A percentile compares a stretch with the other conserved stretches of the same genome.
phyloP scores from a whole-genome alignment of 768 basidiomycete species.

The Leccinum barrowsii region DNA sequence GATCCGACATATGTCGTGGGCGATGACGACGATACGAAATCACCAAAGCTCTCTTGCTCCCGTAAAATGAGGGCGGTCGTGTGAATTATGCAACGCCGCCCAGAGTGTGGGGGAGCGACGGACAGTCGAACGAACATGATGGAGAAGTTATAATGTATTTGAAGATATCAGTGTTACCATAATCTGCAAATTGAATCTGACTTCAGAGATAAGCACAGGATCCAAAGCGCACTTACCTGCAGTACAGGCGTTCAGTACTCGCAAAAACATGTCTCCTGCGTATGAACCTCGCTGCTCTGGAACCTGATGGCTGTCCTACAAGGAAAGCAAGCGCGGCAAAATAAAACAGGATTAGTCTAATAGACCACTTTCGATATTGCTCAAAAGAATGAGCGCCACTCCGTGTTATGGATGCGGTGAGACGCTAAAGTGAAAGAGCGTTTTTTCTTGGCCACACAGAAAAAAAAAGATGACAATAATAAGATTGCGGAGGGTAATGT shows the following conservation, averaged over 20 bases:
- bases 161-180: not conserved
- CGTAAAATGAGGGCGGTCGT: conserved; percentile 95
- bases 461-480: conserved; percentile 12
- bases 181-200: conserved; percentile 1
- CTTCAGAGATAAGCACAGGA: not conserved
- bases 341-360: conserved; percentile 32
- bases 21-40: conserved; percentile 23
- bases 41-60: conserved; percentile 63
- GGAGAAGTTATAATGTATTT: conserved; percentile 3
- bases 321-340: conserved; percentile 39
- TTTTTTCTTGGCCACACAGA: conserved; percentile 10
- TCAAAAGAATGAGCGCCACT: conserved; percentile 82
- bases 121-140: not conserved
- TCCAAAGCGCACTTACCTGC: conserved; percentile 15
- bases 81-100: conserved; percentile 64
- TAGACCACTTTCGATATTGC: conserved; percentile 50
- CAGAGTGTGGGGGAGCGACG: conserved; percentile 95
- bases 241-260: not conserved
- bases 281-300: conserved; percentile 48
- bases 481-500: conserved; percentile 34
- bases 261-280: conserved; percentile 38
- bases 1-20: conserved; percentile 36
- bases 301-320: conserved; percentile 24
- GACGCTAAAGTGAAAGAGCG: conserved; percentile 88
- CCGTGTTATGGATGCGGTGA: conserved; percentile 53